Percentiles rank a stretch among this genome's conserved stretches.
Evolutionary conservation across 2,329 filamentous ascomycete species (phyloP).

Genomic region (Zymoseptoria pseudotritici): DNA sequence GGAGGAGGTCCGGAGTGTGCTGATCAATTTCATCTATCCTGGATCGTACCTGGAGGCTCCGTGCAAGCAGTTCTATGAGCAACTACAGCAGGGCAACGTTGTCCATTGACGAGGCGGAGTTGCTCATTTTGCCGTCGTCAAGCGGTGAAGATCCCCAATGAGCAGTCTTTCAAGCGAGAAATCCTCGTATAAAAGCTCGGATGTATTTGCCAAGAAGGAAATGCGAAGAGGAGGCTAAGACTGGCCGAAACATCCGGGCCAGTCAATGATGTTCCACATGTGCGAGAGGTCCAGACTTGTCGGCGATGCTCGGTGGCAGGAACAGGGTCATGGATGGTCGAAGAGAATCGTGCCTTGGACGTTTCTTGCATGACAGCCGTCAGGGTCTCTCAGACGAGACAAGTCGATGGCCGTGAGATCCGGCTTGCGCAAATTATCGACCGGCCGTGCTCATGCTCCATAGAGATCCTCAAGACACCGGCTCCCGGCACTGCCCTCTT

Average conservation of each 20-base stretch:
- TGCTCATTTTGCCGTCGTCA: not conserved
- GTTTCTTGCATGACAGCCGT: not conserved
- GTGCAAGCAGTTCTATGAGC: slow-evolving; percentile 26
- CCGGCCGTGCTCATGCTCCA: too few species aligned
- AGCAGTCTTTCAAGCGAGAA: not conserved
- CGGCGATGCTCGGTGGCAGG: not conserved
- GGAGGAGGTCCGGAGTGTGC: slow-evolving; percentile 26
- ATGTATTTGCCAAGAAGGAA: not conserved
- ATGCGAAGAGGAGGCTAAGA: not conserved
- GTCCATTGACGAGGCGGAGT: not conserved
- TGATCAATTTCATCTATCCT: slow-evolving; percentile 30
- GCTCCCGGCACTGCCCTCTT: too few species aligned
- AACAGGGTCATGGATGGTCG: not conserved
- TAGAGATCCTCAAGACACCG: too few species aligned
- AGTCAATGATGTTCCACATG: not conserved
- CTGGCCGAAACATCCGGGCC: not conserved
- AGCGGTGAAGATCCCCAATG: not conserved
- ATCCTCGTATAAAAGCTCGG: not conserved
- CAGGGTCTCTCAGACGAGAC: not conserved
- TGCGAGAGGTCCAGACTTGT: not conserved
- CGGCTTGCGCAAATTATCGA: too few species aligned
- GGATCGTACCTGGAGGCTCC: slow-evolving; percentile 28
- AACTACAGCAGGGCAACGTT: slow-evolving; percentile 5
- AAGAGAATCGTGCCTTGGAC: not conserved
- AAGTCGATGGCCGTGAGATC: not conserved